These are phyloP conservation scores for Carpinus fangiana DNA, from an alignment of 306 rosid genomes.

Conservation along the genomic window DNA sequence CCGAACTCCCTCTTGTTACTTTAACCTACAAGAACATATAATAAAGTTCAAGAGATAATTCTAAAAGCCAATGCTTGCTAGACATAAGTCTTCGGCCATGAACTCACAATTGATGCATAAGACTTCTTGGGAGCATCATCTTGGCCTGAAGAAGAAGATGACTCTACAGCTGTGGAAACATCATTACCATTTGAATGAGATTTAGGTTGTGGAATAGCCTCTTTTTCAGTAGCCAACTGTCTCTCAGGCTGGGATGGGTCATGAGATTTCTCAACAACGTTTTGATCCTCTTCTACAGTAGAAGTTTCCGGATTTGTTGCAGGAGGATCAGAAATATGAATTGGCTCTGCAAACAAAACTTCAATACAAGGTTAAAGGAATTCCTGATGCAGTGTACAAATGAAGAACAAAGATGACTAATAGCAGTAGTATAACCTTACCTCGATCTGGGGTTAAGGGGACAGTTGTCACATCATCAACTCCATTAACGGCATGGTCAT, in stretches of 20 bases:
- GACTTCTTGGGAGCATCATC: constrained; percentile 70
- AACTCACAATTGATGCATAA: constrained; percentile 77
- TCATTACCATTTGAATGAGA: constrained; percentile 54
- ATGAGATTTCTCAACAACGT: constrained; percentile 39
- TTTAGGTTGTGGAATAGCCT: constrained; percentile 35
- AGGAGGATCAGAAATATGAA: constrained; percentile 49
- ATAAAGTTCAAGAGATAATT: constrained; percentile 29
- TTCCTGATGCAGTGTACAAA: constrained; percentile 13
- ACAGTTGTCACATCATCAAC: constrained; percentile 38
- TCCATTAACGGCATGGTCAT: constrained; percentile 37
- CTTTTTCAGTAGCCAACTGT: constrained; percentile 39
- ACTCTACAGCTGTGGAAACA: constrained; percentile 40
- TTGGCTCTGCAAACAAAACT: constrained; percentile 40
- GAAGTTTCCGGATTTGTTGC: constrained; percentile 45
- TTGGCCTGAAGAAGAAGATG: constrained; percentile 35
- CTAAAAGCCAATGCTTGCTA: constrained; percentile 19
- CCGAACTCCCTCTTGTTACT: constrained; percentile 55
- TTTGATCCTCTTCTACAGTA: constrained; percentile 29
- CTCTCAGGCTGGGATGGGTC: constrained; percentile 45
- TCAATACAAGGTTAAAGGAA: constrained; percentile 15
- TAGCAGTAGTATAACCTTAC: constrained; percentile 32
- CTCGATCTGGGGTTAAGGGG: constrained; percentile 44
- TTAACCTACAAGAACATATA: constrained; percentile 54
- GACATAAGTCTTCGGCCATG: constrained; percentile 10
- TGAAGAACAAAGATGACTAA: background rate